Evolutionary conservation across 306 rosid genomes (phyloP).

Genomic region (Rosa chinensis): DNA sequence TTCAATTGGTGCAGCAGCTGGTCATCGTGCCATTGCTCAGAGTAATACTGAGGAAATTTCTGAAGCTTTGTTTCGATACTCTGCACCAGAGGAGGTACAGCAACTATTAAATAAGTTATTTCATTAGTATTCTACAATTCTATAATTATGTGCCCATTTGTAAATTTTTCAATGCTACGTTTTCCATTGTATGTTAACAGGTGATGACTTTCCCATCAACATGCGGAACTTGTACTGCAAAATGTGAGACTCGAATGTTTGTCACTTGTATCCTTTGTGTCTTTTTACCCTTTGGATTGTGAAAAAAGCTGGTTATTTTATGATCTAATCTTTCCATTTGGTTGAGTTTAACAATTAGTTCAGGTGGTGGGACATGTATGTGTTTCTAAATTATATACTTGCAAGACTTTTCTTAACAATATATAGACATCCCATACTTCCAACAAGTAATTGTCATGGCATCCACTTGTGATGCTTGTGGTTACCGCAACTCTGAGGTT

Average conservation of each 20-base stretch:
- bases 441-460: slow-evolving; percentile 98
- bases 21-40: slow-evolving; percentile 94
- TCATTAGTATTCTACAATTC: background rate
- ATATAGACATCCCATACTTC: slow-evolving; percentile 88
- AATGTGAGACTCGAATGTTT: slow-evolving; percentile 94
- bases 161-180: background rate
- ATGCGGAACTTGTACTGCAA: slow-evolving; percentile 70
- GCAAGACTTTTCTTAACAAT: slow-evolving; percentile 44
- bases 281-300: slow-evolving; percentile 1
- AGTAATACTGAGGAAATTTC: slow-evolving; percentile 77
- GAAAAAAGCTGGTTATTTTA: background rate
- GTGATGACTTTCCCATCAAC: slow-evolving; percentile 99
- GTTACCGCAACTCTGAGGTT: slow-evolving; percentile 99
- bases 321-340: background rate
- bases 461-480: slow-evolving; percentile 89
- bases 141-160: background rate
- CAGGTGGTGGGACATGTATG: background rate
- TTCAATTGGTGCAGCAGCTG: slow-evolving; percentile 82
- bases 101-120: background rate
- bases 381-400: background rate
- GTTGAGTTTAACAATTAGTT: background rate
- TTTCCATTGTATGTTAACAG: slow-evolving; percentile 35
- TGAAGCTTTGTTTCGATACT: slow-evolving; percentile 81
- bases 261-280: slow-evolving; percentile 75
- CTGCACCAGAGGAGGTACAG: slow-evolving; percentile 90